Base-by-base conservation (phyloP, 768 basidiomycete species). In the Leccinum rimulosum region DNA sequence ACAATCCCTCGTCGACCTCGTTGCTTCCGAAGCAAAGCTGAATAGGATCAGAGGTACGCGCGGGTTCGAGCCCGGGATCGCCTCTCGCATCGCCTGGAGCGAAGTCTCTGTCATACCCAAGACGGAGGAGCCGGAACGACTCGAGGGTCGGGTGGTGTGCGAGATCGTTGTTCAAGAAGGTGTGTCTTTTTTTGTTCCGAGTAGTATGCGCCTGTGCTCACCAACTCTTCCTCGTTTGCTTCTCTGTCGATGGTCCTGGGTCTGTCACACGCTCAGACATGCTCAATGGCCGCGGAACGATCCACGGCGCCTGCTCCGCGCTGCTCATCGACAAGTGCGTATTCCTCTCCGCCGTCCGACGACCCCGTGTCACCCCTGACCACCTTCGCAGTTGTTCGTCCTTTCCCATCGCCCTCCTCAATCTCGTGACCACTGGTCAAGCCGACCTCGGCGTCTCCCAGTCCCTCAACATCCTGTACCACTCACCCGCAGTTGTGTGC, bases 261-360 rank as follows among this genome's bases (percentile, higher is more conserved):
- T 22, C 22, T 22, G 22, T 22, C 1, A 22, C 28, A 17, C 15
- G 3, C 28, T 19, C 33, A 85, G 84, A 85, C 60, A 85, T 86
- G 83, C 53, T 85, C 9, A 85, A 85, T 59, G 75, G 72, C 19
- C 62, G 51, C 4, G 76, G 76, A n/a, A 76, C 68, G 45, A 63
- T 86, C 1, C 85, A 86, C 50, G 84, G 84, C 28, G 83, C 78
- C 19, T 86, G 84, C 61, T 75, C 80, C 3, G 83, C 81, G 0
- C 76, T 80, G 54, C 68, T 86, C 4, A 77, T 85, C 43, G 84
- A 86, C 68, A 63, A 77, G 84, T 81, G 49, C 30, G 79, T 75
- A 17, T 50, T 31, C 22, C 7, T 14, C 12, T 12, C 22, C 22
- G 4, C 9, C 17, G 6, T 52, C 22, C 4, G 15, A 10, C 1